Percentiles rank a stretch among this genome's conserved stretches.
Conservation (phyloP, 805 yeast genomes). For the Jamesozyma gamospora region DNA sequence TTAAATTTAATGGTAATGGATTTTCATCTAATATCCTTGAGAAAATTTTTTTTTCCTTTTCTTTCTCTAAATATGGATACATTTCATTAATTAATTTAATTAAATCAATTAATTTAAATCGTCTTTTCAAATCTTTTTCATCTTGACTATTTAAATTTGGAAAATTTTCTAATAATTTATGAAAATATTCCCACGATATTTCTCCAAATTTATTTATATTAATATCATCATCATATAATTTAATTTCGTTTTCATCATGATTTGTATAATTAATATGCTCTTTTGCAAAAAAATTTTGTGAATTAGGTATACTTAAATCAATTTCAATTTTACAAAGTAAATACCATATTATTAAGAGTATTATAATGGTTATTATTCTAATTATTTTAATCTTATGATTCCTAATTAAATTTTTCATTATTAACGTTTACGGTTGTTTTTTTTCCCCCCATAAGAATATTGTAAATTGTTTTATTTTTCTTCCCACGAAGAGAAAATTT, state of each 20-base stretch:
- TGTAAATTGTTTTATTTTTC: too few species aligned
- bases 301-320: neutral
- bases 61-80: conserved; percentile 77
- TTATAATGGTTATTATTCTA: neutral
- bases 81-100: conserved; percentile 74
- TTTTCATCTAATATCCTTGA: conserved; percentile 49
- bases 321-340: neutral
- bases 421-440: too few species aligned
- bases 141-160: conserved; percentile 64
- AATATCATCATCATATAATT: neutral
- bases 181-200: conserved; percentile 85
- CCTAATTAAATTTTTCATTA: too few species aligned
- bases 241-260: neutral
- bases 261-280: neutral
- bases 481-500: too few species aligned
- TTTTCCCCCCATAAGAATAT: too few species aligned
- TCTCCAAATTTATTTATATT: conserved; percentile 56
- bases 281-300: neutral
- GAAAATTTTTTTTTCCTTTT: conserved; percentile 50
- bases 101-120: conserved; percentile 47
- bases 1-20: conserved; percentile 79
- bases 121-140: conserved; percentile 38
- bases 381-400: neutral
- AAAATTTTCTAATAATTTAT: conserved; percentile 80
- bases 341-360: neutral